These are phyloP conservation scores for Hyparrhenia diplandra DNA, from an alignment of 176 grass and related monocot genomes.

Conservation along the genomic window DNA sequence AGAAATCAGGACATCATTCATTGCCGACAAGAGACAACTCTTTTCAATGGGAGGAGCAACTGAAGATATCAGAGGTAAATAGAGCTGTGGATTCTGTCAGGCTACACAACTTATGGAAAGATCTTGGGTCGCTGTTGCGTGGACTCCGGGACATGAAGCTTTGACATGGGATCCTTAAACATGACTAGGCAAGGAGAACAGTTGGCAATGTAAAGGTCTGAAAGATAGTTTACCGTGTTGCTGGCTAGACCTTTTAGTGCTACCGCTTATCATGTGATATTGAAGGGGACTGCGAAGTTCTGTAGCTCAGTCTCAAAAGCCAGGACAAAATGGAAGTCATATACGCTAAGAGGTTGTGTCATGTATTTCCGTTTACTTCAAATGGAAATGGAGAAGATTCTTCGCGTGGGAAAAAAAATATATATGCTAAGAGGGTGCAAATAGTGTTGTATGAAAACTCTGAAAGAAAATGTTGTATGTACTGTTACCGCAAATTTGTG, in stretches of 20 bases:
- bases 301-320: neutral
- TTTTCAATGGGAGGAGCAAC: neutral
- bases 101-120: too few relatives aligned
- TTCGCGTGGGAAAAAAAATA: too few relatives aligned
- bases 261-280: neutral
- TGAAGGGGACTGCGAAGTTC: too few relatives aligned
- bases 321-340: neutral
- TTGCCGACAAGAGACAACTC: neutral
- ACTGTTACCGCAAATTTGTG: neutral
- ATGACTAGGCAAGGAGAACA: neutral
- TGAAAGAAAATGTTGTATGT: too few relatives aligned
- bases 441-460: neutral
- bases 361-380: too few relatives aligned
- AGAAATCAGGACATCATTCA: neutral
- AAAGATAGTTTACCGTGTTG: neutral
- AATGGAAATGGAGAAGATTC: too few relatives aligned
- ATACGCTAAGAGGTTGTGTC: neutral
- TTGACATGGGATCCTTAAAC: neutral
- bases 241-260: neutral
- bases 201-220: neutral
- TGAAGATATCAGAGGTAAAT: too few relatives aligned
- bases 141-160: too few relatives aligned
- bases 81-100: too few relatives aligned
- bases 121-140: too few relatives aligned
- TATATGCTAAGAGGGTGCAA: too few relatives aligned